phyloP scores from a whole-genome alignment of 345 rosid species.

The Salix viminalis region DNA sequence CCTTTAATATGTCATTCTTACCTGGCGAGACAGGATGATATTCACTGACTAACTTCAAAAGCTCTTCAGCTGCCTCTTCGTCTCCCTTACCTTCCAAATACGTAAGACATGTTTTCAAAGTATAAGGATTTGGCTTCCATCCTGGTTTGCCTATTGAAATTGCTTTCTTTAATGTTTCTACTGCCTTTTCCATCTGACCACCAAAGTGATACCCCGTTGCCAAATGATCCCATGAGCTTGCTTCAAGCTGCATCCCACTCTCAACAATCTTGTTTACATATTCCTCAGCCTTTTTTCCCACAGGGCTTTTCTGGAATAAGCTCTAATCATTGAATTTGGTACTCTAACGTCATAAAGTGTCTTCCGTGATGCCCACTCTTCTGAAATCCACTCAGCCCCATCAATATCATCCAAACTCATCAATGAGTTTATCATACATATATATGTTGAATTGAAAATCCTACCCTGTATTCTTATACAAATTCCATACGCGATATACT shows the following conservation, averaged over 20 bases:
- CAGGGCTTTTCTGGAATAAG: conserved; percentile 46
- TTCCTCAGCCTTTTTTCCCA: conserved; percentile 59
- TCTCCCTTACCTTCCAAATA: conserved; percentile 24
- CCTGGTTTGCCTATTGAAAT: conserved; percentile 23
- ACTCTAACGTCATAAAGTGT: conserved; percentile 36
- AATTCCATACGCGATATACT: conserved; percentile 52
- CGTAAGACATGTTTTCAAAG: conserved; percentile 17
- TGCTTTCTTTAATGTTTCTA: conserved; percentile 40
- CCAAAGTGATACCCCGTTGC: conserved; percentile 34
- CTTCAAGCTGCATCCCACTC: conserved; percentile 29
- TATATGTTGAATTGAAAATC: conserved; percentile 39
- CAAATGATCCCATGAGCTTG: conserved; percentile 36
- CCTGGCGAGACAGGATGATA: not conserved
- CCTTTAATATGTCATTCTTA: not conserved
- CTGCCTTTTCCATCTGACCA: conserved; percentile 41
- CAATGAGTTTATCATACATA: conserved; percentile 47
- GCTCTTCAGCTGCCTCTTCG: conserved; percentile 11
- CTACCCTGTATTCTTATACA: conserved; percentile 36
- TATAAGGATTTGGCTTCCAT: conserved; percentile 14
- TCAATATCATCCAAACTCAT: conserved; percentile 48
- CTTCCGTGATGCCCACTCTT: conserved; percentile 50
- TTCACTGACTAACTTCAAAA: conserved; percentile 11
- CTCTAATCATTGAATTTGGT: conserved; percentile 41
- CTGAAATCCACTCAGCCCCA: conserved; percentile 48
- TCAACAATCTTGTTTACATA: conserved; percentile 24